Evolutionary conservation across 2,329 filamentous ascomycete genomes (phyloP).

Genomic region (Fusarium buharicum): DNA sequence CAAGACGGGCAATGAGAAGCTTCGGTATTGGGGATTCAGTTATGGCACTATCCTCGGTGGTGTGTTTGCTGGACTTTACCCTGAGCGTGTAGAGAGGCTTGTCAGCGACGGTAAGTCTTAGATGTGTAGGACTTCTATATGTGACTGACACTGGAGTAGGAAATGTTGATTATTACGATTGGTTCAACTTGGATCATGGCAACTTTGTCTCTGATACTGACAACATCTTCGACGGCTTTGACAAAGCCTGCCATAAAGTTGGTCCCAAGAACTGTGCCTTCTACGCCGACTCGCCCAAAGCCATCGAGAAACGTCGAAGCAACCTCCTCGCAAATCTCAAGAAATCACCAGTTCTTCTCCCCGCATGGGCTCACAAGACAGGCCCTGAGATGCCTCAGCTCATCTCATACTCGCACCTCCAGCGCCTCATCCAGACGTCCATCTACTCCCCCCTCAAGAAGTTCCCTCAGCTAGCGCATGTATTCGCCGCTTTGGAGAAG

Average conservation of each 20-base stretch:
- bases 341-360: constrained; percentile 56
- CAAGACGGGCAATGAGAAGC: constrained; percentile 54
- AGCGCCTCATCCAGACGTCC: constrained; percentile 54
- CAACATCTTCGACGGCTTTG: constrained; percentile 63
- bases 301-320: constrained; percentile 54
- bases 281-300: constrained; percentile 49
- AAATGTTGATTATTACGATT: constrained; percentile 66
- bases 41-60: constrained; percentile 65
- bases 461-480: constrained; percentile 56
- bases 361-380: constrained; percentile 37
- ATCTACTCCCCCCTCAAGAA: constrained; percentile 58
- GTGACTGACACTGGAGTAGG: constrained; percentile 42
- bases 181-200: constrained; percentile 57
- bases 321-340: constrained; percentile 55
- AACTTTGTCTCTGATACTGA: constrained; percentile 66
- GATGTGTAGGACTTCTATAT: fast-evolving
- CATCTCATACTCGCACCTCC: constrained; percentile 62
- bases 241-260: constrained; percentile 62
- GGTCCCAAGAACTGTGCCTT: constrained; percentile 61
- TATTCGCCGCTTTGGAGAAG: constrained; percentile 56
- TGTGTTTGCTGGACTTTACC: constrained; percentile 63
- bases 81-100: constrained; percentile 60
- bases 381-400: constrained; percentile 58
- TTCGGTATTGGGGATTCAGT: constrained; percentile 66
- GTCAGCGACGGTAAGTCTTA: constrained; percentile 59